phyloP scores from a whole-genome alignment of 495 filamentous ascomycete species.

The Elaphomyces granulatus region DNA sequence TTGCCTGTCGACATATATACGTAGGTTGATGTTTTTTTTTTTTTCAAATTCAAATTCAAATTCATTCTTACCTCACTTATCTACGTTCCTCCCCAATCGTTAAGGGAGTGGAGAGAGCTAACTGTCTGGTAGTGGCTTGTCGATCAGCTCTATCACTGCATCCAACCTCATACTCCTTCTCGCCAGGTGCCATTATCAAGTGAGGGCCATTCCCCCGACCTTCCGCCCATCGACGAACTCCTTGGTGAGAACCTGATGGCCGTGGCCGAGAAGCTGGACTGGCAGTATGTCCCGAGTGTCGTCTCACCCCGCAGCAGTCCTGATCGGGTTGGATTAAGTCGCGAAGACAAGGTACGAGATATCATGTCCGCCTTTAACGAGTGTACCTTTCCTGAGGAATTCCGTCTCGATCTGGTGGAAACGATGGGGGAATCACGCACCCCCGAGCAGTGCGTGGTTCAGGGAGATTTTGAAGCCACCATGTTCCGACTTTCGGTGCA shows the following conservation, averaged over 20 bases:
- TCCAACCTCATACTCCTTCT: conserved; percentile 15
- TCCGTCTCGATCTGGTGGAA: conserved; percentile 26
- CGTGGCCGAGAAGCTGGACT: conserved; percentile 25
- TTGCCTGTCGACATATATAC: conserved; percentile 34
- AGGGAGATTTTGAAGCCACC: conserved; percentile 36
- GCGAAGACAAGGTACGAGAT: conserved; percentile 30
- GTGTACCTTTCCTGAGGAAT: conserved; percentile 31
- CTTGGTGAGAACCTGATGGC: conserved; percentile 23
- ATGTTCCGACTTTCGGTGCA: conserved; percentile 36
- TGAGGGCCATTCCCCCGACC: conserved; percentile 22
- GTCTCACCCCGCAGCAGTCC: conserved; percentile 1
- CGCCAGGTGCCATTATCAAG: conserved; percentile 18
- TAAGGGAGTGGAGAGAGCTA: background rate
- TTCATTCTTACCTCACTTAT: background rate
- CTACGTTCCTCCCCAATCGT: background rate
- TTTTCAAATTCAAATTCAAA: background rate
- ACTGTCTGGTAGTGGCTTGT: conserved; percentile 26
- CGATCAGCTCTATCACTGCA: conserved; percentile 28
- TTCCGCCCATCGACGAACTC: conserved; percentile 24
- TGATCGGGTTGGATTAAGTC: conserved; percentile 22
- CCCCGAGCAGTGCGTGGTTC: conserved; percentile 32
- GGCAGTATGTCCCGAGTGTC: conserved; percentile 18
- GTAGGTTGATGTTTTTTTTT: conserved; percentile 14
- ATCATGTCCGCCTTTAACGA: conserved; percentile 36
- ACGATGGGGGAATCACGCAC: conserved; percentile 12